These are phyloP conservation scores for Cystofilobasidium bisporidii DNA, from an alignment of 768 basidiomycete genomes.

Conservation along the genomic window DNA sequence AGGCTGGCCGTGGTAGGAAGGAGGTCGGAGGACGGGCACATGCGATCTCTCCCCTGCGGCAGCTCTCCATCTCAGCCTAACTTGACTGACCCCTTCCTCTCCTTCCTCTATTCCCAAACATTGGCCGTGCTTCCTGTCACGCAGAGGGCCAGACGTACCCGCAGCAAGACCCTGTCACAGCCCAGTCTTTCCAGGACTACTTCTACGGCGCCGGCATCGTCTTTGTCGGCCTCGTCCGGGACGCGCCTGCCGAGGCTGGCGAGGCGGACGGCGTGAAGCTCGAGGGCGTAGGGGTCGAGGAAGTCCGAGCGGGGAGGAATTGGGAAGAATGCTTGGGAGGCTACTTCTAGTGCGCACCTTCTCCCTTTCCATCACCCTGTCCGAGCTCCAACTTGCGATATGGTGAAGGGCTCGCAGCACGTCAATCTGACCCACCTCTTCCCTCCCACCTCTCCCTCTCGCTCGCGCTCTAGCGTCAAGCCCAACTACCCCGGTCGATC, in stretches of 20 bases:
- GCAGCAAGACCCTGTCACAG: constrained; percentile 52
- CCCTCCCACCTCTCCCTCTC: constrained; percentile 18
- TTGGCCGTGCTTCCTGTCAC: no score
- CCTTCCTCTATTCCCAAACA: no score
- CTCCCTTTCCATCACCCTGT: no score
- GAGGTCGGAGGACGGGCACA: no score
- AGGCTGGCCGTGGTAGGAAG: no score
- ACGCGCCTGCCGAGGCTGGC: constrained; percentile 27
- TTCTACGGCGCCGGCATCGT: constrained; percentile 64
- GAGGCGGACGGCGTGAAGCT: constrained; percentile 34
- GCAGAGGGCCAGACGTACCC: constrained; percentile 66
- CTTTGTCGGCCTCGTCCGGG: constrained; percentile 52
- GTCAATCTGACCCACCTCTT: no score
- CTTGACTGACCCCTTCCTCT: constrained; percentile 3
- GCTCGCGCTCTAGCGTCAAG: constrained; percentile 49
- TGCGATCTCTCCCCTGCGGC: no score
- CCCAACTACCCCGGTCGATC: constrained; percentile 85
- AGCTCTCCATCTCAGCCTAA: not conserved
- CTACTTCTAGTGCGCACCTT: constrained; percentile 71
- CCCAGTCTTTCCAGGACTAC: constrained; percentile 57
- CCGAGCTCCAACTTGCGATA: no score
- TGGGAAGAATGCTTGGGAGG: constrained; percentile 69
- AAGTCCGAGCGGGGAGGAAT: constrained; percentile 46
- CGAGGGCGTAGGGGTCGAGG: constrained; percentile 41
- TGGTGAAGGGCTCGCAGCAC: no score